Evolutionary conservation across 371 early-diverging fungal genomes (phyloP), one percentile per base, ranked within the genome.

Genomic region (Mucor racemosus): DNA sequence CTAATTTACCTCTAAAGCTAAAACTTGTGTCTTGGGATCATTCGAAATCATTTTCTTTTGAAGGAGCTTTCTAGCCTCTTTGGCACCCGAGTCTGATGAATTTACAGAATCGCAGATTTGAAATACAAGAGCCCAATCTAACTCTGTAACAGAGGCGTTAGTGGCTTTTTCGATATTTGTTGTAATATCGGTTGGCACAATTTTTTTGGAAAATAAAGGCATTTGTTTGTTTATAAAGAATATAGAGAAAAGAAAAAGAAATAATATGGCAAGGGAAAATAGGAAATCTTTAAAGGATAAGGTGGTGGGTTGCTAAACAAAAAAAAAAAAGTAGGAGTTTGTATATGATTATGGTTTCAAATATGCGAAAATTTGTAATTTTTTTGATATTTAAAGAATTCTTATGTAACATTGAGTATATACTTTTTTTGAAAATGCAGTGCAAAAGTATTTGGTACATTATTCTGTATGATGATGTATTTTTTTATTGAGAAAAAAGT

Each of bases 1-100:
- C 4, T 4, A 42, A 42, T 53, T 58, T 72, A 80, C 84, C 68
- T 80, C 77, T 6, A 83, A 68, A 10, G 75, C 74, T 31, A 79
- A 62, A 0, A 80, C 50, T 65, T 83, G 80, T 2, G 71, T 75
- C 19, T 75, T 73, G 5, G 77, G 69, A 7, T 76, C 67, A 14
- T 53, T 66, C 0, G 70, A 48, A 15, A 79, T 68, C 78, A 83
- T 74, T 42, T 83, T 83, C 55, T 80, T 83, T 46, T 83, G 84
- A n/a, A 83, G 66, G 10, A 77, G 67, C 42, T 83, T 83, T 57
- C 84, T 68, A 15, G 81, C 84, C 65, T 83, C 84, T 67, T 83
- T 83, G 4, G 77, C 84, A 11, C 84, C 84, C 11, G 72, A 65
- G 34, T 80, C 81, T 5, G 75, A 67, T 21, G 66, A 66, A 54